Base-by-base conservation (phyloP, 345 rosid species). In the Lumnitzera littorea region DNA sequence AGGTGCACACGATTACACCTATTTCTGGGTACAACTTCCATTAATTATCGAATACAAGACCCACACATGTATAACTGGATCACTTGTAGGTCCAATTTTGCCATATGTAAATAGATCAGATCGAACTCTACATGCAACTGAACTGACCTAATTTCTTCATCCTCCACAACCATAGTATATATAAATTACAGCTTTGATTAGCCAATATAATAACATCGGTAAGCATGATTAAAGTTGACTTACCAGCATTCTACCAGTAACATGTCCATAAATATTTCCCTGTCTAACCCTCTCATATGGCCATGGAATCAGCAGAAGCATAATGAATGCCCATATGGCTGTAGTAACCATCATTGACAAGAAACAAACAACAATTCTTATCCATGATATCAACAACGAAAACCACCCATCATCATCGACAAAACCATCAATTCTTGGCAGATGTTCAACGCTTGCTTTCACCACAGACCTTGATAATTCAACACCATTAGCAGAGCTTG, bases 191-290 rank as follows among this genome's bases (percentile, higher is more conserved):
- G 7, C 43, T 36, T 36, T 36, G 7, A 36, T 36, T 36, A 36
- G 43, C 43, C 5, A 36, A 36, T 27, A 0, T 3, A 9, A 36
- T 4, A 9, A 36, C 43, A 36, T 36, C 7, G 0, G 10, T 36
- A 36, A 36, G 43, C 43, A 5, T 36, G 43, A 36, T 36, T 4
- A 27, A 69, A 47, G 27, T 24, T 24, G 48, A 36, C 76, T 75
- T 66, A 83, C 85, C 77, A 83, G 43, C 74, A 83, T 70, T 74
- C 88, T 69, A 27, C 85, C 88, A 63, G 85, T 78, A 6, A 78
- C 74, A 68, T 83, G 85, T 15, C 88, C 85, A 52, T 76, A 83
- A 61, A 80, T 60, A 56, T 76, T 83, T 29, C 85, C 85, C 56
- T 78, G 88, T 65, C 78, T 58, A 46, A 76, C 70, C 65, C 88